Evolutionary conservation across 1,284 basidiomycete genomes (phyloP).

Genomic region (Phylloporus sp.): DNA sequence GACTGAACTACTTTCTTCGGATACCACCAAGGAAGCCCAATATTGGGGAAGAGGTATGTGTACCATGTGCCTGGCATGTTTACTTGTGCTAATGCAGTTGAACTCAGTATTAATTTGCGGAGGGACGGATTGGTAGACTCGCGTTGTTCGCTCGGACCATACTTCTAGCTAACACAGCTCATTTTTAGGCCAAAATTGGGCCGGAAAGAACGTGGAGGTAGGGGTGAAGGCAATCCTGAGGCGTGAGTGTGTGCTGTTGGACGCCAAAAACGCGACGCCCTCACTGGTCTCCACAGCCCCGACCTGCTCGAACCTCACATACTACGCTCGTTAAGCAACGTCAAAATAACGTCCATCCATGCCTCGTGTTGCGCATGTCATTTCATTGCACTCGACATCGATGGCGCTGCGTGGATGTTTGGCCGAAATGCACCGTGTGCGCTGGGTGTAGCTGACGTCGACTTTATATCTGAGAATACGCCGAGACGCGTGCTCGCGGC

Average conservation of each 20-base stretch:
- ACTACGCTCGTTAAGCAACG: conserved; percentile 83
- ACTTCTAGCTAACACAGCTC: conserved; percentile 24
- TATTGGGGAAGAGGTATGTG: conserved; percentile 41
- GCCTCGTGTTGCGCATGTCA: conserved; percentile 76
- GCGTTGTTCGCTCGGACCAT: neutral
- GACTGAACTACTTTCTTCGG: conserved; percentile 29
- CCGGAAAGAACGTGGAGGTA: conserved; percentile 61
- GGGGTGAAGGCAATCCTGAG: conserved; percentile 45
- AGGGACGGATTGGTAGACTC: conserved; percentile 77
- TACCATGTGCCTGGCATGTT: conserved; percentile 14
- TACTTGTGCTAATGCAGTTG: conserved; percentile 17
- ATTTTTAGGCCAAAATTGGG: conserved; percentile 63
- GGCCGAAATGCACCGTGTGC: conserved; percentile 75
- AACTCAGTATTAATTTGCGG: conserved; percentile 78
- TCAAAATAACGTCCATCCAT: conserved; percentile 74
- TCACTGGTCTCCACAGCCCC: conserved; percentile 41
- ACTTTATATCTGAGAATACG: conserved; percentile 71
- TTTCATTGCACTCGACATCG: conserved; percentile 73
- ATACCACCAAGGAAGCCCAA: conserved; percentile 30
- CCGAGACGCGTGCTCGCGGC: conserved; percentile 65
- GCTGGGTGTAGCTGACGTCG: conserved; percentile 58
- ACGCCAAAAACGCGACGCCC: conserved; percentile 5
- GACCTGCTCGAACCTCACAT: conserved; percentile 89
- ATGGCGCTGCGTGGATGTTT: conserved; percentile 85
- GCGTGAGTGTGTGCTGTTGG: conserved; percentile 35